phyloP scores from a whole-genome alignment of 441 rosid species.

The Lepidium campestre region DNA sequence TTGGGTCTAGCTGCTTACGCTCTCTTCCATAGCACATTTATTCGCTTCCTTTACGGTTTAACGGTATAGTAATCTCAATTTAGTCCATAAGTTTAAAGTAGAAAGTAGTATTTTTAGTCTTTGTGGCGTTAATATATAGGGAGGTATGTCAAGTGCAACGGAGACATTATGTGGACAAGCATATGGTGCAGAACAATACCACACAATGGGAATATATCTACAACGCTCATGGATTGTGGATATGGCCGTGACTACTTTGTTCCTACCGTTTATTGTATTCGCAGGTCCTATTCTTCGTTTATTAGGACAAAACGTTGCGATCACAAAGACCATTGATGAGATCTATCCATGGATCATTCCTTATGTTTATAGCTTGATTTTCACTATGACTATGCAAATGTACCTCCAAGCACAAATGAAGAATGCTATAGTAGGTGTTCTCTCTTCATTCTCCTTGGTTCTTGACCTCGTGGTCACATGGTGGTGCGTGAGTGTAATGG shows the following conservation, averaged over 20 bases:
- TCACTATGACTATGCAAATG: slow-evolving; percentile 48
- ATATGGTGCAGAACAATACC: slow-evolving; percentile 66
- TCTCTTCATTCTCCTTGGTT: slow-evolving; percentile 33
- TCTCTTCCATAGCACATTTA: slow-evolving; percentile 36
- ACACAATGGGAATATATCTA: slow-evolving; percentile 72
- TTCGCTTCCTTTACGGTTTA: slow-evolving; percentile 34
- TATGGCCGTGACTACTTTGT: slow-evolving; percentile 35
- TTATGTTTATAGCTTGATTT: slow-evolving; percentile 26
- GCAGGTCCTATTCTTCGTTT: slow-evolving; percentile 40
- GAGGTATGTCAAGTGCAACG: slow-evolving; percentile 82
- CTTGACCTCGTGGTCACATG: slow-evolving; percentile 51
- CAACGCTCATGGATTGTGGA: slow-evolving; percentile 75
- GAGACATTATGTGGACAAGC: slow-evolving; percentile 94
- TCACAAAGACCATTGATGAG: slow-evolving; percentile 42
- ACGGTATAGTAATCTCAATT: slow-evolving; percentile 1
- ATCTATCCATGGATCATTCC: slow-evolving; percentile 64
- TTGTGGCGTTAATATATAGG: slow-evolving; percentile 9
- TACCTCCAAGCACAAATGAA: slow-evolving; percentile 63
- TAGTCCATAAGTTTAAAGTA: neutral
- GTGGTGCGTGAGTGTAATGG: slow-evolving; percentile 39
- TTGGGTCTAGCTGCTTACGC: slow-evolving; percentile 34
- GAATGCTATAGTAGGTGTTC: slow-evolving; percentile 45
- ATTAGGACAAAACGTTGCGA: slow-evolving; percentile 42
- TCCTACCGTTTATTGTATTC: slow-evolving; percentile 44
- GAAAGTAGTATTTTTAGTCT: neutral